Percentiles rank a stretch among this genome's conserved stretches.
Evolutionary conservation across 192 early-diverging fungal species (phyloP).

Genomic region (Podochytrium sp.): DNA sequence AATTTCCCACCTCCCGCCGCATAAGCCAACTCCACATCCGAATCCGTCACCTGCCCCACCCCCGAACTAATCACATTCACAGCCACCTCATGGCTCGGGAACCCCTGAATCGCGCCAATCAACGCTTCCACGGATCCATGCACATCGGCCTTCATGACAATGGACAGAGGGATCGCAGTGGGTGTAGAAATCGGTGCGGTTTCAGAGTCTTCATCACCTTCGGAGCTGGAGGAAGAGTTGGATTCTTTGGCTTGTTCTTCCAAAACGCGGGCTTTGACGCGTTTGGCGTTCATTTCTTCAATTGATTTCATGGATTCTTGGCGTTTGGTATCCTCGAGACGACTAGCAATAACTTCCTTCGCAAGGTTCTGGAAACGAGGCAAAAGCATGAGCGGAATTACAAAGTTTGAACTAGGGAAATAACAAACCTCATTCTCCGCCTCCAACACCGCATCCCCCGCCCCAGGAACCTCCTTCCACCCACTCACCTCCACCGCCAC

Average conservation of each 20-base stretch:
- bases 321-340: conserved; percentile 65
- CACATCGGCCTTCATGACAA: conserved; percentile 87
- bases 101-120: conserved; percentile 68
- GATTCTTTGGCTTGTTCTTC: conserved; percentile 20
- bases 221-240: conserved; percentile 39
- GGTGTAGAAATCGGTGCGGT: conserved; percentile 29
- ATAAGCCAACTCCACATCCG: conserved; percentile 72
- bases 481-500: conserved; percentile 86
- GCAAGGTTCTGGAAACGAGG: conserved; percentile 65
- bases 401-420: not conserved
- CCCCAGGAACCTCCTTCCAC: conserved; percentile 90
- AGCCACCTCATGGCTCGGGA: conserved; percentile 78
- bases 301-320: conserved; percentile 65
- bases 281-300: conserved; percentile 77
- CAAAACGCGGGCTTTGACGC: conserved; percentile 39
- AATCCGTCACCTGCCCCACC: conserved; percentile 85
- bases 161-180: conserved; percentile 46
- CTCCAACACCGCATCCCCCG: conserved; percentile 88
- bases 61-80: conserved; percentile 75
- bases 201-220: conserved; percentile 59
- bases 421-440: conserved; percentile 61
- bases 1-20: conserved; percentile 38
- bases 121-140: conserved; percentile 92
- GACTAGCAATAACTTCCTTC: conserved; percentile 73
- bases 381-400: too few species aligned